phyloP scores from a whole-genome alignment of 2,329 filamentous ascomycete genomes.

The Thelonectria blattea region DNA sequence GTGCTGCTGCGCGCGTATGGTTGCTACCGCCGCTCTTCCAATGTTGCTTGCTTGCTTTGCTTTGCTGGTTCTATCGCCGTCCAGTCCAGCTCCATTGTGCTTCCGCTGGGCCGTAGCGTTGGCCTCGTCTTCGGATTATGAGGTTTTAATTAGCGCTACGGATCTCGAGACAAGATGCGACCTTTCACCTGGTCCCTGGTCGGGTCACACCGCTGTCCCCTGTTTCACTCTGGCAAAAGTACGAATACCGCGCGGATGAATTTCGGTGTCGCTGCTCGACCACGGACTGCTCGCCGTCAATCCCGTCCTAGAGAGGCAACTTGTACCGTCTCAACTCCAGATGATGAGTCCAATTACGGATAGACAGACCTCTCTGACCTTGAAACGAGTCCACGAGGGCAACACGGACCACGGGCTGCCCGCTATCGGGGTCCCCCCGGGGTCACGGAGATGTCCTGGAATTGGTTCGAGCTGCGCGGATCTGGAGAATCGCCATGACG shows the following conservation, averaged over 20 bases:
- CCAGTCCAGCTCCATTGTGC: slow-evolving; percentile 3
- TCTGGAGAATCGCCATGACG: slow-evolving; percentile 2
- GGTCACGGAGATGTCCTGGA: slow-evolving; percentile 12
- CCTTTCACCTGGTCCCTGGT: background rate
- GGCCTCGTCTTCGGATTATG: slow-evolving; percentile 1
- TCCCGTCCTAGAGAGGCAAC: slow-evolving; percentile 8
- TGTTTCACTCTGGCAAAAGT: background rate
- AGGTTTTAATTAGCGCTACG: slow-evolving; percentile 11
- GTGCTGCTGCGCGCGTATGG: slow-evolving; percentile 13
- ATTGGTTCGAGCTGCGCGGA: slow-evolving; percentile 4
- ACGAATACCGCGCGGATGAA: background rate
- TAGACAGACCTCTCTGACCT: background rate
- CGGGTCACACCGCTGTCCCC: slow-evolving; percentile 1
- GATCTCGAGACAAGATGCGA: background rate
- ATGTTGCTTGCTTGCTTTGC: slow-evolving; percentile 5
- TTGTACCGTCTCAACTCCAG: slow-evolving; percentile 10
- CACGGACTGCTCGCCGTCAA: slow-evolving; percentile 12
- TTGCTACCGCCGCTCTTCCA: background rate
- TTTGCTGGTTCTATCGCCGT: background rate
- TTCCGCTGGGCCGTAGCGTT: slow-evolving; percentile 39
- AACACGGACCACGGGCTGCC: slow-evolving; percentile 9
- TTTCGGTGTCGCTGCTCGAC: background rate
- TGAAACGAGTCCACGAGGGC: slow-evolving; percentile 4
- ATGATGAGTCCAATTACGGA: background rate
- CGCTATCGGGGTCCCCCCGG: background rate